A percentile compares a stretch with the other conserved stretches of the same genome.
Evolutionary conservation across 202 grass and related monocot species (phyloP).

Genomic region (Setaria viridis): DNA sequence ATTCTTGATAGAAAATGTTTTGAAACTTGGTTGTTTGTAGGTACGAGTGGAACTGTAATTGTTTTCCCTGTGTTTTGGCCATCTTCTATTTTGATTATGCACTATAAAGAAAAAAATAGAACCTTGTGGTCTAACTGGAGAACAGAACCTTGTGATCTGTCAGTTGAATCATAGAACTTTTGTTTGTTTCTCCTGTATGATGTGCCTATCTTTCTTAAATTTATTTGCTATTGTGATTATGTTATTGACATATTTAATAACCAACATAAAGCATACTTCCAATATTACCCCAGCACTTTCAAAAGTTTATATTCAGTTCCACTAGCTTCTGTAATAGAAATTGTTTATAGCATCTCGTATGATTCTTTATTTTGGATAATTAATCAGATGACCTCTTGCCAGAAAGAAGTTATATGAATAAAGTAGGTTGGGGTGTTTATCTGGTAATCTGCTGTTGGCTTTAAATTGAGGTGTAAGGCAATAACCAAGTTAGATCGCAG

Average conservation of each 20-base stretch:
- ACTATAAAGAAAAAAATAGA: not conserved
- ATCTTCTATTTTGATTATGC: constrained; percentile 30
- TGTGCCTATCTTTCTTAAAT: constrained; percentile 17
- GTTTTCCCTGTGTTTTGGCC: not conserved
- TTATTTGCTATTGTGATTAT: not conserved
- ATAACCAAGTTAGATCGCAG: not conserved
- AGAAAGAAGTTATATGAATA: constrained; percentile 21
- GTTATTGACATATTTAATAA: not conserved
- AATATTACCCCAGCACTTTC: constrained; percentile 1
- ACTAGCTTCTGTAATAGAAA: not conserved
- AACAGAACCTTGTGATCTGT: not conserved
- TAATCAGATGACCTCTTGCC: constrained; percentile 9
- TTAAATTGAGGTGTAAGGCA: constrained; percentile 11
- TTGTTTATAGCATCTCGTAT: constrained; percentile 10
- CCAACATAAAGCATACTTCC: not conserved
- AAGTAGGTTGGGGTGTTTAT: constrained; percentile 21
- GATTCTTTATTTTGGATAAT: constrained; percentile 37
- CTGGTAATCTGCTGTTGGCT: not conserved
- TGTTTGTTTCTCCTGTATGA: constrained; percentile 32
- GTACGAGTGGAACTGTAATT: constrained; percentile 20
- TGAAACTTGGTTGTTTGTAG: constrained; percentile 19
- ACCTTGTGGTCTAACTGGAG: constrained; percentile 1
- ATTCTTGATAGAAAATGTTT: constrained; percentile 29
- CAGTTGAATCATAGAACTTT: not conserved
- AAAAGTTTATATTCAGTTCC: constrained; percentile 9